Percentiles rank a stretch among this genome's conserved stretches.
phyloP scores from a whole-genome alignment of 2,329 filamentous ascomycete species.

The Fonsecaea monophora region DNA sequence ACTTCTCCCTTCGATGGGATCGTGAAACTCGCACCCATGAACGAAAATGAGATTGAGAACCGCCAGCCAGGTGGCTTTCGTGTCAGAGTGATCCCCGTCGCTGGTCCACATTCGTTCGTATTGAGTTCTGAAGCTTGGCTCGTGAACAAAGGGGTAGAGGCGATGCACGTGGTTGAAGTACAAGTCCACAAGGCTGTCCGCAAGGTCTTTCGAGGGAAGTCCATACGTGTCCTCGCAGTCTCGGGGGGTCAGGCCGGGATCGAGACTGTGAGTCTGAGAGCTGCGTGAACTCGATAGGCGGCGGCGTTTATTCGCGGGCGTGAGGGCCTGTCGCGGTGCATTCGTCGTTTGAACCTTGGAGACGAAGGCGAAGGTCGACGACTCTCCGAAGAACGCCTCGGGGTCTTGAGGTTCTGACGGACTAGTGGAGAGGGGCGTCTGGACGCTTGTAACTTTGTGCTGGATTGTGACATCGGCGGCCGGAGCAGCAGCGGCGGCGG shows the following conservation, averaged over 20 bases:
- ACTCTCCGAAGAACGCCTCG: slow-evolving; percentile 16
- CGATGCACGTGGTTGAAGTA: slow-evolving; percentile 19
- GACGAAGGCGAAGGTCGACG: slow-evolving; percentile 15
- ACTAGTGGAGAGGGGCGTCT: not conserved
- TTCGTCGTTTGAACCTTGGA: slow-evolving; percentile 8
- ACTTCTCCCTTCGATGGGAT: not conserved
- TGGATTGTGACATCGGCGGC: not conserved
- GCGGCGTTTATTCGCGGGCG: not conserved
- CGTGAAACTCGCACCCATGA: slow-evolving; percentile 13
- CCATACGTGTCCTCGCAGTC: not conserved
- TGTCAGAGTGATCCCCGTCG: not conserved
- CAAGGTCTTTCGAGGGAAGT: slow-evolving; percentile 3
- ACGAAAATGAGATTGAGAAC: slow-evolving; percentile 19
- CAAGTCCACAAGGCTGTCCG: slow-evolving; percentile 15
- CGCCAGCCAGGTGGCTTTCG: slow-evolving; percentile 13
- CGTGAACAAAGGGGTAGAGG: slow-evolving; percentile 20
- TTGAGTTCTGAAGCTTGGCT: slow-evolving; percentile 13
- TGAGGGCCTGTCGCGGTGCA: not conserved
- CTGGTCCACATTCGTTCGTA: slow-evolving; percentile 17
- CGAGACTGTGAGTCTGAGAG: slow-evolving; percentile 1
- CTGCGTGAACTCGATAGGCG: not conserved
- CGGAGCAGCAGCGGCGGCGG: too few relatives aligned
- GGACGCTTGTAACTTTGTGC: not conserved
- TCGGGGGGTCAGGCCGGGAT: not conserved
- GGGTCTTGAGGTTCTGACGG: not conserved